Evolutionary conservation across 352 stramenopile genomes (phyloP).

Genomic region (Pythium insidiosum): DNA sequence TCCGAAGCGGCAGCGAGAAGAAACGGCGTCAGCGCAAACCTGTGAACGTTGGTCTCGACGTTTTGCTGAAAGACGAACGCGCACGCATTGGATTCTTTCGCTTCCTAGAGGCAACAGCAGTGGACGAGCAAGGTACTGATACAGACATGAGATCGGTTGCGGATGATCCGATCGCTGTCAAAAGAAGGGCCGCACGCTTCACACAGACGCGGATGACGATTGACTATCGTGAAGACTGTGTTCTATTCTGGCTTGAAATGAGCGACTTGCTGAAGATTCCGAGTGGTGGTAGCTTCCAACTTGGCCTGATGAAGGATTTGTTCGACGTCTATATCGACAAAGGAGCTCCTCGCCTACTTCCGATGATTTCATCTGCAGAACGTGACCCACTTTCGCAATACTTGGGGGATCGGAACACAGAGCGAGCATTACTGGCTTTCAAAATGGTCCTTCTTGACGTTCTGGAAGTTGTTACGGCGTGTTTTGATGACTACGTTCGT

Average conservation of each 20-base stretch:
- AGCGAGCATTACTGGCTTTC: conserved; percentile 32
- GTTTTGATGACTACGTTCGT: conserved; percentile 52
- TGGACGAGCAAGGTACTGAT: conserved; percentile 13
- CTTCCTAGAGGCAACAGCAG: conserved; percentile 29
- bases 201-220: conserved; percentile 15
- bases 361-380: conserved; percentile 42
- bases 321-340: conserved; percentile 49
- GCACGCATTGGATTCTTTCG: conserved; percentile 48
- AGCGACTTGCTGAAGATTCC: conserved; percentile 59
- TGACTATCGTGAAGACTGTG: conserved; percentile 52
- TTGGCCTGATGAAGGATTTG: conserved; percentile 49
- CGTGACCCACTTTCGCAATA: conserved; percentile 35
- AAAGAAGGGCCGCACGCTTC: conserved; percentile 12
- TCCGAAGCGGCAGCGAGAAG: conserved; percentile 4
- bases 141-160: not conserved
- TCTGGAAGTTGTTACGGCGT: conserved; percentile 37
- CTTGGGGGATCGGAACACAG: conserved; percentile 30
- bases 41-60: conserved; percentile 34
- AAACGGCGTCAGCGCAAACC: conserved; percentile 19
- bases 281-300: conserved; percentile 35
- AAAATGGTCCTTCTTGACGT: conserved; percentile 64
- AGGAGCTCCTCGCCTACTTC: conserved; percentile 26
- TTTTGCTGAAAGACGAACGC: conserved; percentile 44
- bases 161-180: too few relatives aligned
- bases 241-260: conserved; percentile 67